Evolutionary conservation across 768 basidiomycete species (phyloP), one percentile per base, ranked within the genome.

Genomic region (Amanita phalloides): DNA sequence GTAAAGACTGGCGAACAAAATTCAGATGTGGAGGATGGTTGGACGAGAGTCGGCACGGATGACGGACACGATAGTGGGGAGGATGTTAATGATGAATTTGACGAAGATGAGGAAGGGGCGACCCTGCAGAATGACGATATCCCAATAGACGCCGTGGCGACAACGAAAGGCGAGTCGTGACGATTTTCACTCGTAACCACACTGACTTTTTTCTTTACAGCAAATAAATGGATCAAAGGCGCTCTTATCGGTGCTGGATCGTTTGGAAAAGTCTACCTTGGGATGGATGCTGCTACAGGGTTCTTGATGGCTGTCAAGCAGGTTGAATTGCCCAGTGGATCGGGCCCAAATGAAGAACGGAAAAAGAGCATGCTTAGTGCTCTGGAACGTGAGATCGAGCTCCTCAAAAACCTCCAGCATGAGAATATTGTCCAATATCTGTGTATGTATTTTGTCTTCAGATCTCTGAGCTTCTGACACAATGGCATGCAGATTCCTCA

Each of bases 391-490:
- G 96, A 99, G 68, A 97, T 97, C 55, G 91, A 90, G 69, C 74
- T 97, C 3, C 72, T 97, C 55, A 91, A 93, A 63, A 88, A 92
- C 53, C 71, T 96, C 47, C 88, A 95, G 57, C 93, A 97, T 63
- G 84, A 84, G 54, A 95, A 98, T 62, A 98, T 99, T 54, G 96
- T 99, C 21, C 95, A 97, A 70, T 99, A 99, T 61, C 85, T 95
- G 51, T 91, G 94, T 96, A 59, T 54, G 89, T 72, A 32, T 28
- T 56, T 32, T 43, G 38, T 38, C 51, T 32, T 38, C 7, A 13
- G 20, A 6, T 35, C 21, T 5, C 36, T 43, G 21, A 11, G 37
- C 49, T 21, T 3, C 33, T 30, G 20, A 45, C 54, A 20, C 59
- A 20, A 23, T 39, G 5, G n/a, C 32, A 48, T 20, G 2, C 48